Evolutionary conservation across 495 filamentous ascomycete genomes (phyloP), one percentile per base, ranked within the genome.

Genomic region (Beverwykella pulmonaria): DNA sequence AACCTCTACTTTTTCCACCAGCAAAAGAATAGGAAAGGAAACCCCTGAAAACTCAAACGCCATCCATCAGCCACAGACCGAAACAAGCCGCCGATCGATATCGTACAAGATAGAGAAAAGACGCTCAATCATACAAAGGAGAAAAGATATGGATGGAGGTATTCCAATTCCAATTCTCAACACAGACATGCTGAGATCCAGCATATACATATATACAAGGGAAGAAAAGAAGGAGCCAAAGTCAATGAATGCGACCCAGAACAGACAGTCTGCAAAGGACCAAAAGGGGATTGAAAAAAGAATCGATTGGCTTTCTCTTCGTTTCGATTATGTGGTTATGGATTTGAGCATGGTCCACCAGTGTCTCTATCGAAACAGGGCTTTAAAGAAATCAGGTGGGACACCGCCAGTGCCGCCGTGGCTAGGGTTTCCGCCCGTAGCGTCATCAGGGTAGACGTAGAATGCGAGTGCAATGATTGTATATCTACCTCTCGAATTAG

Each of bases 391-490:
- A 30, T 53, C 61, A 58, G 32, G 27, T 0, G 58, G 53, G 19
- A 71, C 41, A 20, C 67, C 55, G 53, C 68, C 68, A 1, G 41
- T 67, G 0, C 81, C 81, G 66, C 87, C 81, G 67, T 92, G 39
- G 17, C 17, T 44, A 14, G 39, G 39, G 15, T 44, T 44, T 7
- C 39, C 55, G 58, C 68, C 68, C 15, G 41, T 67, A 1, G 82
- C 81, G 67, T 87, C 81, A 67, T 92, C 88, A 6, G 93, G 93
- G 66, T 93, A 94, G 56, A 93, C 91, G 72, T 88, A 93, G 79
- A 96, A 97, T 9, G 92, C 92, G 23, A 96, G 78, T 0, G 90
- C 92, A 58, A 96, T 92, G 63, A 97, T 96, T 48, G 88, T 72
- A 65, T 95, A 93, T 66, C 84, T 86, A 85, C 1, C 25, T 36